phyloP scores from a whole-genome alignment of 2,329 filamentous ascomycete genomes.

The Colletotrichum tamarilloi region DNA sequence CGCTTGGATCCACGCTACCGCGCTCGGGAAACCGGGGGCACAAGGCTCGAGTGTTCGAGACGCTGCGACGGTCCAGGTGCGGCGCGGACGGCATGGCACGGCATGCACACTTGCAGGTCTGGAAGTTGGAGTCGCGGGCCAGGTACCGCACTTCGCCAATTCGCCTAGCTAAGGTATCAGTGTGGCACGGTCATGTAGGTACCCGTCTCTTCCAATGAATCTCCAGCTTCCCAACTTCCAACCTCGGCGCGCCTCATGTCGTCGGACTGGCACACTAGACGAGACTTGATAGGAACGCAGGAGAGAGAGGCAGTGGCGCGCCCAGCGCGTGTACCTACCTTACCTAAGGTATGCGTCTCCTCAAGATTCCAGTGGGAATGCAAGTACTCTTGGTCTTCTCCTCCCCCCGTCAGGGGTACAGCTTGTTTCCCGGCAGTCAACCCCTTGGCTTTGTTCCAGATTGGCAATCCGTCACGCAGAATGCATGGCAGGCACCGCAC shows the following conservation, averaged over 20 bases:
- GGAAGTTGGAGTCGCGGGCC: too few species aligned
- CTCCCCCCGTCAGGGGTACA: constrained; percentile 12
- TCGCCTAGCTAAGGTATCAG: neutral
- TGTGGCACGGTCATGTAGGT: constrained; percentile 1
- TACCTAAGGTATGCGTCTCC: neutral
- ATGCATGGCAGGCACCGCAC: constrained; percentile 11
- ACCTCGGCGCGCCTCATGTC: too few species aligned
- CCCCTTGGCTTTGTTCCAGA: constrained; percentile 32
- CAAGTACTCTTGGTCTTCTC: too few species aligned
- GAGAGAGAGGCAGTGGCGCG: too few species aligned
- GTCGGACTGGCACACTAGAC: too few species aligned
- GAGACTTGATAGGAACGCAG: too few species aligned
- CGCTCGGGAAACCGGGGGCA: constrained; percentile 10
- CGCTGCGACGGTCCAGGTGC: constrained; percentile 1
- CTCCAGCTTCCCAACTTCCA: too few species aligned
- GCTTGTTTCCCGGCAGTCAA: constrained; percentile 24
- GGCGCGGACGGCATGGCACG: too few species aligned
- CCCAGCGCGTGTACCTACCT: neutral
- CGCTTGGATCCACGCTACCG: constrained; percentile 31
- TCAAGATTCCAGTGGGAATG: too few species aligned
- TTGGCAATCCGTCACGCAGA: constrained; percentile 25
- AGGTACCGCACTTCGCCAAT: too few species aligned
- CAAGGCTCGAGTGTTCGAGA: constrained; percentile 7
- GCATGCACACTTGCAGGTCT: neutral
- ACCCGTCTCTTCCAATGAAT: neutral